Conservation (phyloP, 148 eudicot species). For the Diospyros lotus region DNA sequence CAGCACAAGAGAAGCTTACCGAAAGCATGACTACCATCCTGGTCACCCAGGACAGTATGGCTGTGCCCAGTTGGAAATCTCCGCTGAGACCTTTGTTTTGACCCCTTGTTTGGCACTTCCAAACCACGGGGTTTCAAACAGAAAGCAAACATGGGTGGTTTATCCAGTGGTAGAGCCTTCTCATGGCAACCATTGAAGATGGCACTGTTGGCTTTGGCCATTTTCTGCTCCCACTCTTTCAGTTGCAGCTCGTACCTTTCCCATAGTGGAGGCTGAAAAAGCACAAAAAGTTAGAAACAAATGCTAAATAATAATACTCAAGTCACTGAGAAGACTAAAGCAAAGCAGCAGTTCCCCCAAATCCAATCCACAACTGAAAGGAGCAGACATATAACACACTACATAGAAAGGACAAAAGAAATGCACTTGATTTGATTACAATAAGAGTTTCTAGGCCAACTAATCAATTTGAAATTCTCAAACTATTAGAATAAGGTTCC, state of each 20-base stretch:
- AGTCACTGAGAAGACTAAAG: background rate
- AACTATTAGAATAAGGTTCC: background rate
- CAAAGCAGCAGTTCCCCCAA: background rate
- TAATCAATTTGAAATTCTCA: background rate
- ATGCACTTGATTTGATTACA: background rate
- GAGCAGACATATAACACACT: background rate
- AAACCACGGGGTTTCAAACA: constrained; percentile 90
- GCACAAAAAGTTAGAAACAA: constrained; percentile 15
- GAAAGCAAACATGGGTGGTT: constrained; percentile 90
- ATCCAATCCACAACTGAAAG: background rate
- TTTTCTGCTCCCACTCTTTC: constrained; percentile 72
- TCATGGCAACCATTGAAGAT: constrained; percentile 44
- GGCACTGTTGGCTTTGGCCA: constrained; percentile 31
- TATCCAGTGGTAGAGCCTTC: constrained; percentile 47
- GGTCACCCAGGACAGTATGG: constrained; percentile 43
- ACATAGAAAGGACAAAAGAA: background rate
- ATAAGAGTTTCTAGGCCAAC: background rate
- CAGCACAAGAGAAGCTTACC: constrained; percentile 35
- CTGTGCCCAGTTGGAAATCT: constrained; percentile 46
- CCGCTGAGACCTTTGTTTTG: constrained; percentile 84
- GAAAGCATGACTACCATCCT: constrained; percentile 42
- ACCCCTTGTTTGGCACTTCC: constrained; percentile 73
- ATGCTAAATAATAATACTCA: background rate
- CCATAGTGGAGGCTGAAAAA: constrained; percentile 90
- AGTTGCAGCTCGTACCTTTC: constrained; percentile 71